phyloP scores from a whole-genome alignment of 352 stramenopile species.

The Phytophthora parvispora region DNA sequence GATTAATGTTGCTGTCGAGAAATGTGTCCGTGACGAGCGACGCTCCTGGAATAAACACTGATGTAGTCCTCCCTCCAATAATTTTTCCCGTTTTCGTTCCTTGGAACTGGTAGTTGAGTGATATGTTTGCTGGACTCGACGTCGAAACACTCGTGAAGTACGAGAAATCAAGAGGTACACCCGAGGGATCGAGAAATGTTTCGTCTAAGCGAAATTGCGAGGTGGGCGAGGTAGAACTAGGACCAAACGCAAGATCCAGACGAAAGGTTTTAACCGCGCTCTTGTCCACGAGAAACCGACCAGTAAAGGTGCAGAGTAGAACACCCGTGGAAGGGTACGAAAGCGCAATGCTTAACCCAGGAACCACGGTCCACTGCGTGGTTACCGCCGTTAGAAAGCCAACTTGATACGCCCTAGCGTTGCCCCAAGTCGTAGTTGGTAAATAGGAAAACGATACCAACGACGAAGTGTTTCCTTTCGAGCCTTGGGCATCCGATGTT shows the following conservation, averaged over 20 bases:
- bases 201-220: conserved; percentile 51
- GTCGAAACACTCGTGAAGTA: conserved; percentile 38
- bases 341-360: conserved; percentile 36
- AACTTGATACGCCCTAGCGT: conserved; percentile 36
- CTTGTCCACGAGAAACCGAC: conserved; percentile 66
- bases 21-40: conserved; percentile 34
- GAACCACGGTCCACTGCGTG: conserved; percentile 39
- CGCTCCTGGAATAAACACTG: conserved; percentile 47
- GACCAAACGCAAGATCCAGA: conserved; percentile 54
- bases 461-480: conserved; percentile 57
- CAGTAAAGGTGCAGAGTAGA: conserved; percentile 56
- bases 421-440: conserved; percentile 32
- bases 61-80: conserved; percentile 45
- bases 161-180: conserved; percentile 57
- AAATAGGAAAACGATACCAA: conserved; percentile 52
- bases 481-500: conserved; percentile 42
- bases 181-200: conserved; percentile 54
- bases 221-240: conserved; percentile 1
- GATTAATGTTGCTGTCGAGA: conserved; percentile 19
- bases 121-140: conserved; percentile 25
- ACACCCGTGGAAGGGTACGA: conserved; percentile 38
- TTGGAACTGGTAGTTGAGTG: conserved; percentile 48
- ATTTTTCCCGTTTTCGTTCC: conserved; percentile 57
- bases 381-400: conserved; percentile 31
- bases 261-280: conserved; percentile 51